Percentiles rank a stretch among this genome's conserved stretches.
These are phyloP conservation scores for Candida mesenterica DNA, from an alignment of 1,139 yeast genomes.

Conservation along the genomic window DNA sequence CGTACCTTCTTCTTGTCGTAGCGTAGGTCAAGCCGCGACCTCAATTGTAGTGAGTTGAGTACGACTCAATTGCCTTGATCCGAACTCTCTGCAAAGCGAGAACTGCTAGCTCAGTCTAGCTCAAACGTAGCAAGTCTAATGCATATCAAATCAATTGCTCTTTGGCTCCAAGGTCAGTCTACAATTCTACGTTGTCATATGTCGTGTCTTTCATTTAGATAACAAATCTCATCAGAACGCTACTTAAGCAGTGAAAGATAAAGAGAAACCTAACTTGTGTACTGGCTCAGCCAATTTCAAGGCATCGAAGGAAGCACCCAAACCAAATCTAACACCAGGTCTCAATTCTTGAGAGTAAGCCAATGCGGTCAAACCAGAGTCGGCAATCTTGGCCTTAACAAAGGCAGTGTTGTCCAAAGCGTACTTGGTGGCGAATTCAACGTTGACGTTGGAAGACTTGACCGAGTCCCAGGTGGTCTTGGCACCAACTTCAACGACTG, in stretches of 20 bases:
- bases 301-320: slow-evolving; percentile 97
- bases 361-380: slow-evolving; percentile 92
- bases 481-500: slow-evolving; percentile 94
- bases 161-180: too few species aligned
- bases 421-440: slow-evolving; percentile 97
- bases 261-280: slow-evolving; percentile 95
- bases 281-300: slow-evolving; percentile 95
- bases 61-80: too few species aligned
- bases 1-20: too few species aligned
- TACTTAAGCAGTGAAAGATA: slow-evolving; percentile 80
- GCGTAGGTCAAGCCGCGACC: too few species aligned
- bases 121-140: too few species aligned
- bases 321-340: slow-evolving; percentile 96
- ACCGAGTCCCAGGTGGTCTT: slow-evolving; percentile 93
- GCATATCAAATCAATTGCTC: too few species aligned
- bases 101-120: too few species aligned
- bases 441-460: slow-evolving; percentile 64
- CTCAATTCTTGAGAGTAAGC: slow-evolving; percentile 93
- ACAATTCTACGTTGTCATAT: too few species aligned
- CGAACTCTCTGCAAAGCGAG: too few species aligned
- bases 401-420: slow-evolving; percentile 81
- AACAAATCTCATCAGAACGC: background rate
- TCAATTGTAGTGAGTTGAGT: too few species aligned
- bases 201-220: background rate
- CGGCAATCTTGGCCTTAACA: slow-evolving; percentile 96